Evolutionary conservation across 129 eudicot genomes (phyloP), one percentile per base, ranked within the genome.

Genomic region (Apium graveolens): DNA sequence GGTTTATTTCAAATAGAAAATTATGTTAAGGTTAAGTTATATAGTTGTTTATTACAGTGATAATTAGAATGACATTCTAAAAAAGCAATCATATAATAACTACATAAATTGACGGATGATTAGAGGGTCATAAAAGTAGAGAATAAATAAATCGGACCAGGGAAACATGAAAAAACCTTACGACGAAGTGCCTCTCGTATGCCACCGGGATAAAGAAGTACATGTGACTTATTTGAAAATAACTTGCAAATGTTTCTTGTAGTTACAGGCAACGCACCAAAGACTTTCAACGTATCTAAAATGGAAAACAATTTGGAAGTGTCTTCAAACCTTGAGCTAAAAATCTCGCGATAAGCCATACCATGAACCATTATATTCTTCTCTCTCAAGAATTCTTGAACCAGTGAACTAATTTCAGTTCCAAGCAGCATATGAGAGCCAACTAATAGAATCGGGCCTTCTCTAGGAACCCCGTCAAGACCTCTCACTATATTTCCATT

Each of bases 181-280:
- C 83, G 83, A 76, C 89, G 98, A 34, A 93, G 92, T 68, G 98
- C 97, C 82, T 93, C 98, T 43, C 98, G 95, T 65, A 93, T 93
- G 76, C 99, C 99, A n/a, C 99, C 97, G 26, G 99, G 99, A 85
- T 95, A 95, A 43, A 95, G 96, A 76, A 95, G 86, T 44, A 86
- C 84, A 72, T 88, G 89, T 27, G 97, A 88, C 29, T 92, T 90
- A 6, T 87, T 80, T n/a, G 91, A 84, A 12, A 87, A 76, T 83
- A 92, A 35, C 78, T 87, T 92, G 88, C 87, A 95, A 80, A 95
- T 72, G 80, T 92, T 92, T 84, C 85, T 83, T 26, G 92, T 74
- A 24, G 84, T 83, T 17, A 95, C 95, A 5, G 97, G 99, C 35
- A 85, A 17, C 53, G 96, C 97, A 70, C 99, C 99, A 71, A 88